Evolutionary conservation across 257 asterid genomes (phyloP), one percentile per base, ranked within the genome.

Genomic region (Solanum rostratum): DNA sequence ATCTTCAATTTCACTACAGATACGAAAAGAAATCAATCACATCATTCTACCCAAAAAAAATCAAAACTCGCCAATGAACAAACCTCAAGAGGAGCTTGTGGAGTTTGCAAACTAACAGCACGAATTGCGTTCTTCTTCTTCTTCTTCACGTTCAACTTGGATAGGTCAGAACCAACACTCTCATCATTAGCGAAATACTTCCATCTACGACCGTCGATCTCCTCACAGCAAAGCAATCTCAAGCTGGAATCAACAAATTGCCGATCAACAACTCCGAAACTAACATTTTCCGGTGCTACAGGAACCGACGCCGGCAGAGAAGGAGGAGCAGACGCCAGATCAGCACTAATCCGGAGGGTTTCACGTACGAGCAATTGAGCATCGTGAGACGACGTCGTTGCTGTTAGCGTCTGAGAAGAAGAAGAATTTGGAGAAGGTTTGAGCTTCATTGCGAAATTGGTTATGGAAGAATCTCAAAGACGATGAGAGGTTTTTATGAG

Each of bases 301-400:
- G 88, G 62, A 45, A 59, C 70, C 43, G 92, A 68, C 1, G 39
- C 39, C 24, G 93, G 57, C 41, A 89, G 87, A 81, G 90, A 57
- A 10, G 65, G 90, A 66, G 98, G 88, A 54, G 97, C 93, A 86
- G 98, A 95, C 80, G 98, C 99, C 22, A 95, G 97, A 86, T 97
- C 91, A 52, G 99, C 99, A 90, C 98, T 97, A 85, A 97, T 97
- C 33, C 98, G 97, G 10, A 97, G 94, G 81, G 98, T 93, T 91
- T 97, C 98, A 5, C 98, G 98, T 2, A 94, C 97, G 24, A 97
- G 95, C 57, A 94, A 89, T 84, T 90, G 86, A 83, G 98, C 89
- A 22, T 97, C 99, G 27, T 92, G 84, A 11, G 96, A 87, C n/a
- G 90, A 74, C 73, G 92, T 7, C 55, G 89, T 60, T 22, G 89